Evolutionary conservation across 2,329 filamentous ascomycete genomes (phyloP), one percentile per base, ranked within the genome.

Genomic region (Rutstroemia sp.): DNA sequence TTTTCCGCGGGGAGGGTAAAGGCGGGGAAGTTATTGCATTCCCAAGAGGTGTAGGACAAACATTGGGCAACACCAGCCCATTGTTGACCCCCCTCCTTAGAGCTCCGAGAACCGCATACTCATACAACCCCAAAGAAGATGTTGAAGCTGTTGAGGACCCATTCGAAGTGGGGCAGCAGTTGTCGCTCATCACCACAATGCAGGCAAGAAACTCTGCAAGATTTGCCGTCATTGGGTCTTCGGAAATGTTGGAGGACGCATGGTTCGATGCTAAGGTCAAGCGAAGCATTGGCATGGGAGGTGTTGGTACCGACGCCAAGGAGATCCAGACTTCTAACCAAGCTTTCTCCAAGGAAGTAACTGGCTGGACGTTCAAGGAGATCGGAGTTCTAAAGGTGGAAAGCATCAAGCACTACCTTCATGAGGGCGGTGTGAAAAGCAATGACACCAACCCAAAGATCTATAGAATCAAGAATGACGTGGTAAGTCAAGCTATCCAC

Each of bases 331-430:
- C 89, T 12, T 81, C 80, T 64, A 99, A 99, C 75, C 81, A 84
- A 66, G 88, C 88, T 54, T 97, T 99, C 68, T 88, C 88, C 19
- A 86, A 87, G 73, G 84, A 87, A 67, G 72, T 99, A 56, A 86
- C 88, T n/a, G 87, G 82, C n/a, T 99, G 94, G 94, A 84, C 92
- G 0, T 99, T 99, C 78, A 86, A 95, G 74, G 94, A 99, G 76
- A 82, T 86, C 54, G 94, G 94, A 64, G 89, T 99, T 10, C 71
- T 99, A 64, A 87, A 88, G 65, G 88, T 95, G 66, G 89, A 89
- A 70, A 82, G 80, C 66, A 80, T 97, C 61, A 82, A 91, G 74
- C 94, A 99, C 74, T 85, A 85, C 68, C 74, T 86, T 54, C 73
- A 82, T 63, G 81, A 80, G 64, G 77, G 74, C 38, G 76, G 72